Percentiles rank a stretch among this genome's conserved stretches.
Evolutionary conservation across 805 yeast species (phyloP).

Genomic region (Candida corydali): DNA sequence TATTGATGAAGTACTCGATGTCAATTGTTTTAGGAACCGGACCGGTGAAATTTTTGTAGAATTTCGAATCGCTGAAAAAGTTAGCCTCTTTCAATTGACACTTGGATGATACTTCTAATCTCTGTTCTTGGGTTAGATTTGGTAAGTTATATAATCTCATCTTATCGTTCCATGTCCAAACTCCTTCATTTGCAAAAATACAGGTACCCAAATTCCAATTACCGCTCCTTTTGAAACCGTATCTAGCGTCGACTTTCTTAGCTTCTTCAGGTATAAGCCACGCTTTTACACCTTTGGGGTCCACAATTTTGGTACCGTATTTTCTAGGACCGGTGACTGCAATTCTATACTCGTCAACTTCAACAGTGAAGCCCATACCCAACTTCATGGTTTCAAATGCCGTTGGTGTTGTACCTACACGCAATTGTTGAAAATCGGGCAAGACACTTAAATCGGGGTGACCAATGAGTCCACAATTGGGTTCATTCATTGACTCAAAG

Average conservation of each 20-base stretch:
- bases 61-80: constrained; percentile 35
- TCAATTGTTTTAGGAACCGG: constrained; percentile 29
- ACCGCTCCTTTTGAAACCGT: constrained; percentile 64
- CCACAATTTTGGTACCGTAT: constrained; percentile 50
- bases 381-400: constrained; percentile 66
- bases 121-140: constrained; percentile 24
- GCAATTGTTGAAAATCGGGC: constrained; percentile 62
- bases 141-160: constrained; percentile 18
- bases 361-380: constrained; percentile 73
- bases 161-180: constrained; percentile 54
- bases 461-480: constrained; percentile 73
- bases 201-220: constrained; percentile 74
- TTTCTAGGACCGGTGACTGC: constrained; percentile 75
- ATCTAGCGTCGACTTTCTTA: constrained; percentile 47
- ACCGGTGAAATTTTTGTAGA: constrained; percentile 14
- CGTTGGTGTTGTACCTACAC: constrained; percentile 81
- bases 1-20: constrained; percentile 56
- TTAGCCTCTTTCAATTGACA: constrained; percentile 28
- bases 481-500: constrained; percentile 82
- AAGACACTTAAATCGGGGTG: constrained; percentile 47
- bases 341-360: constrained; percentile 67
- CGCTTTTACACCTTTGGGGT: constrained; percentile 63
- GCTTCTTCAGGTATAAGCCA: constrained; percentile 59
- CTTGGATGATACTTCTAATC: constrained; percentile 16
- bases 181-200: constrained; percentile 74